Conservation (phyloP, 1,284 basidiomycete genomes). For the Puccinia polysora region DNA sequence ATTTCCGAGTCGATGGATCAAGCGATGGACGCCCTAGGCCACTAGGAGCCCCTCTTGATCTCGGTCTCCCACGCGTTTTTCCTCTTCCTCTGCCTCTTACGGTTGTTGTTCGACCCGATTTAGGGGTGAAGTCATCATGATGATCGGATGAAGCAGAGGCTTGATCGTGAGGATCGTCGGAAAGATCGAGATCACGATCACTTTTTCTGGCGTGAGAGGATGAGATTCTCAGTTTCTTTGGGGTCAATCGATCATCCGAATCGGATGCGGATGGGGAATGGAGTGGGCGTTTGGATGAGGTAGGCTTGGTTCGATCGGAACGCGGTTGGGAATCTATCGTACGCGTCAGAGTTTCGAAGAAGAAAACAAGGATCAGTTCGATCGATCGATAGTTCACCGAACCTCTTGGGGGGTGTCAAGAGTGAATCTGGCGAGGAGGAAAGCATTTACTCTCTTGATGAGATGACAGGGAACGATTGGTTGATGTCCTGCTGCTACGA, state of each 20-base stretch:
- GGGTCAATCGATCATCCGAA: not conserved
- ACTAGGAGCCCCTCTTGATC: not conserved
- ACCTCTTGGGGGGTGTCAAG: not conserved
- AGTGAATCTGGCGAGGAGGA: too few species aligned
- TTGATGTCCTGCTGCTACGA: not conserved
- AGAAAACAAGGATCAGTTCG: not conserved
- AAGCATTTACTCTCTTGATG: not conserved
- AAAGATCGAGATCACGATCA: not conserved
- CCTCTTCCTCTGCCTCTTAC: slow-evolving; percentile 9
- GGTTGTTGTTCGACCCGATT: not conserved
- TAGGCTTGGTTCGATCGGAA: not conserved
- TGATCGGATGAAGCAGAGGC: slow-evolving; percentile 1
- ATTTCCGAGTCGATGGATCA: too few species aligned
- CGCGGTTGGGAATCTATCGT: not conserved
- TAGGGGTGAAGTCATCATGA: slow-evolving; percentile 6
- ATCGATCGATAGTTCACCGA: not conserved
- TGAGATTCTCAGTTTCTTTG: not conserved
- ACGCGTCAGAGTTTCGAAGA: not conserved
- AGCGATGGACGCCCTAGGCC: too few species aligned
- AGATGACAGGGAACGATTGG: not conserved
- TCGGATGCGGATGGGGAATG: not conserved
- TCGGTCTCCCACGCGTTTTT: not conserved
- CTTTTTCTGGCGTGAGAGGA: not conserved
- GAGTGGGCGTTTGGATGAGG: not conserved
- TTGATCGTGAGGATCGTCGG: not conserved